Percentiles rank a stretch among this genome's conserved stretches.
Conservation (phyloP, 1,139 yeast species). For the Kurtzmaniella quercitrusa region DNA sequence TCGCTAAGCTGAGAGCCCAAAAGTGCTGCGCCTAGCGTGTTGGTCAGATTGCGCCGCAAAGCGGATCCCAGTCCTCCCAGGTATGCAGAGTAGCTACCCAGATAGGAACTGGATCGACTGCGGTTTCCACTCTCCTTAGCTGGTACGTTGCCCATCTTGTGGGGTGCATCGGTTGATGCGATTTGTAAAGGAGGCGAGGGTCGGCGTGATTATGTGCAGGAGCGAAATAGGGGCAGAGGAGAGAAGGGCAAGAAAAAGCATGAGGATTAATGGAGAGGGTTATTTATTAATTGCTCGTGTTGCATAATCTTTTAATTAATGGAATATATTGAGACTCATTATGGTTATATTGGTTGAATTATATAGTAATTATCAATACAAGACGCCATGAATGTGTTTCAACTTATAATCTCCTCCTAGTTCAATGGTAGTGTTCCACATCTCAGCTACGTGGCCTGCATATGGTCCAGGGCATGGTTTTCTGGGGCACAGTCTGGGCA, state of each 20-base stretch:
- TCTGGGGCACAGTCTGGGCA: too few species aligned
- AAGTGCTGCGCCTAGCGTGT: not conserved
- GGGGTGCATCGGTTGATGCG: slow-evolving; percentile 1
- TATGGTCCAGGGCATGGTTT: too few species aligned
- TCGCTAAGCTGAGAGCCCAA: slow-evolving; percentile 4
- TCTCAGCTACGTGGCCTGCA: too few species aligned
- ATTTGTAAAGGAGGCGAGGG: not conserved
- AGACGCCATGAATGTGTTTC: too few species aligned
- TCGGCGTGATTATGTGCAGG: not conserved
- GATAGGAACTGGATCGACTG: slow-evolving; percentile 8
- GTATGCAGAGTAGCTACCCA: slow-evolving; percentile 5
- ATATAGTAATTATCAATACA: too few species aligned
- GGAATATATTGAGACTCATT: not conserved
- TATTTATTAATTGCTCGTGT: too few species aligned
- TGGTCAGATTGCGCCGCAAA: slow-evolving; percentile 2
- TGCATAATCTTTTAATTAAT: too few species aligned
- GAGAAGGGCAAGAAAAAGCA: not conserved
- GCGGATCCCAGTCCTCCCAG: not conserved
- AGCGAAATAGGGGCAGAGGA: not conserved
- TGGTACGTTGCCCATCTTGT: slow-evolving; percentile 57
- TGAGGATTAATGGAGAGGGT: not conserved
- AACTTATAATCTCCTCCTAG: too few species aligned
- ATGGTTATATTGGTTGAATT: too few species aligned
- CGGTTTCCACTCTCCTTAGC: slow-evolving; percentile 41
- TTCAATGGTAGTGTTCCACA: too few species aligned